phyloP scores from a whole-genome alignment of 2,329 filamentous ascomycete genomes.

The Aureobasidium sp. region DNA sequence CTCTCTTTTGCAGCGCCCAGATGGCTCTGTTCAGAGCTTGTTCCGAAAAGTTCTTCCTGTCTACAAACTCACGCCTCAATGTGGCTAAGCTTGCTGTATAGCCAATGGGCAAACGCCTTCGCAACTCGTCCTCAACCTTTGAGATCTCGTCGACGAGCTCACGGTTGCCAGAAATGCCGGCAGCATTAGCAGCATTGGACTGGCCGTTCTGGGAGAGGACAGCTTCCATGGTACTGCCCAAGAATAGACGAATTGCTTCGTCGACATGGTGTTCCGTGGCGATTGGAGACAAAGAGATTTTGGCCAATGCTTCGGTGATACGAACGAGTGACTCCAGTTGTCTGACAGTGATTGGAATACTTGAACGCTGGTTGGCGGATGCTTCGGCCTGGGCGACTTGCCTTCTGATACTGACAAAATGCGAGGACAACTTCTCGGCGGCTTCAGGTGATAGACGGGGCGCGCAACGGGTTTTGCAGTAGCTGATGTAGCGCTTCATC shows the following conservation, averaged over 20 bases:
- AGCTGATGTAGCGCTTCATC: conserved; percentile 95
- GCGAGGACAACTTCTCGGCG: conserved; percentile 89
- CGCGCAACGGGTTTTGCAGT: conserved; percentile 93
- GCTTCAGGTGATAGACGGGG: conserved; percentile 84
- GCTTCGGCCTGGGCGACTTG: conserved; percentile 89
- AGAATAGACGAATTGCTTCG: conserved; percentile 92
- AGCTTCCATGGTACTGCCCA: conserved; percentile 96
- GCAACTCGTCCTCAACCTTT: conserved; percentile 81
- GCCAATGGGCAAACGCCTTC: conserved; percentile 75
- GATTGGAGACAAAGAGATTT: conserved; percentile 75
- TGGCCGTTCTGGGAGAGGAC: conserved; percentile 42
- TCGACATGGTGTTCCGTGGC: conserved; percentile 90
- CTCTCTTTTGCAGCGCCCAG: conserved; percentile 75
- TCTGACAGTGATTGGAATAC: conserved; percentile 94
- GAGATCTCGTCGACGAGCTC: conserved; percentile 85
- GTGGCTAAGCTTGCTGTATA: conserved; percentile 90
- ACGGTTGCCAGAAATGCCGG: conserved; percentile 64
- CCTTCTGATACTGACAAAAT: conserved; percentile 92
- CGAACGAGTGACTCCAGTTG: conserved; percentile 96
- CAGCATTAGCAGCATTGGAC: conserved; percentile 57
- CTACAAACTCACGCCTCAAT: conserved; percentile 81
- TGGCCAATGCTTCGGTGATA: conserved; percentile 92
- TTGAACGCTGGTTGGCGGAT: conserved; percentile 80
- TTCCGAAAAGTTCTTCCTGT: conserved; percentile 83
- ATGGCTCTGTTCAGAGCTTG: conserved; percentile 75